Conservation (phyloP, 306 rosid genomes). For the Lithocarpus polystachyus region DNA sequence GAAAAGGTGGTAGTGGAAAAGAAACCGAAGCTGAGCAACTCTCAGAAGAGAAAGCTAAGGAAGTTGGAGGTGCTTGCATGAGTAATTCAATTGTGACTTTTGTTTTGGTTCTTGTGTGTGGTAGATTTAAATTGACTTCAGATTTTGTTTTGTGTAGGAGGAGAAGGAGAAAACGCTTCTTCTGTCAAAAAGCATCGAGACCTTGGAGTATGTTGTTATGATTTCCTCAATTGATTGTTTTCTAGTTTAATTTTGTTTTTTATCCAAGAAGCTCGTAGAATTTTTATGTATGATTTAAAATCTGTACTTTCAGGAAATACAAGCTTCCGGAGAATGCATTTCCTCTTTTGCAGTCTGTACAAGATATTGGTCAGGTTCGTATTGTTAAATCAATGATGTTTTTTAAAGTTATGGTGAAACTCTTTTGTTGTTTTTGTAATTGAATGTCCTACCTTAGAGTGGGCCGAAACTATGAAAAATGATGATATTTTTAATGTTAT, state of each 20-base stretch:
- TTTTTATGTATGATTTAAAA: slow-evolving; percentile 15
- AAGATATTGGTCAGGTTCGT: slow-evolving; percentile 69
- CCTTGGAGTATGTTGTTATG: slow-evolving; percentile 51
- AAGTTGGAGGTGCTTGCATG: slow-evolving; percentile 63
- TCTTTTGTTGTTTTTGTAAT: too few relatives aligned
- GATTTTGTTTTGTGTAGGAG: slow-evolving; percentile 41
- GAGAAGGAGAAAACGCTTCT: slow-evolving; percentile 61
- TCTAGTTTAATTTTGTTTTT: too few relatives aligned
- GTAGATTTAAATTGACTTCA: slow-evolving; percentile 10
- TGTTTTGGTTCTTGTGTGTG: slow-evolving; percentile 12
- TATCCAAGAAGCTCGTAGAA: not conserved
- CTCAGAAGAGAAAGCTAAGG: slow-evolving; percentile 69
- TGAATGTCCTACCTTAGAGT: too few relatives aligned
- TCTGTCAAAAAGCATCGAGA: slow-evolving; percentile 55
- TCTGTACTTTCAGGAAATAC: slow-evolving; percentile 50
- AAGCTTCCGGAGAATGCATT: slow-evolving; percentile 65
- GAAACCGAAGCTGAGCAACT: slow-evolving; percentile 56
- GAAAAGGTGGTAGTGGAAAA: slow-evolving; percentile 31
- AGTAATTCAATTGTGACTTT: slow-evolving; percentile 8
- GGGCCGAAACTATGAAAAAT: not conserved
- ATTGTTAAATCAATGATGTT: slow-evolving; percentile 11
- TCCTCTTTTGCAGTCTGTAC: slow-evolving; percentile 67
- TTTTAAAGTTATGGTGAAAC: not conserved
- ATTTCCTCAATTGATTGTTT: not conserved
- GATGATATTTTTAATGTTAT: not conserved